These are phyloP conservation scores for Wickerhamiella azymoides DNA, from an alignment of 805 yeast species.

Conservation along the genomic window DNA sequence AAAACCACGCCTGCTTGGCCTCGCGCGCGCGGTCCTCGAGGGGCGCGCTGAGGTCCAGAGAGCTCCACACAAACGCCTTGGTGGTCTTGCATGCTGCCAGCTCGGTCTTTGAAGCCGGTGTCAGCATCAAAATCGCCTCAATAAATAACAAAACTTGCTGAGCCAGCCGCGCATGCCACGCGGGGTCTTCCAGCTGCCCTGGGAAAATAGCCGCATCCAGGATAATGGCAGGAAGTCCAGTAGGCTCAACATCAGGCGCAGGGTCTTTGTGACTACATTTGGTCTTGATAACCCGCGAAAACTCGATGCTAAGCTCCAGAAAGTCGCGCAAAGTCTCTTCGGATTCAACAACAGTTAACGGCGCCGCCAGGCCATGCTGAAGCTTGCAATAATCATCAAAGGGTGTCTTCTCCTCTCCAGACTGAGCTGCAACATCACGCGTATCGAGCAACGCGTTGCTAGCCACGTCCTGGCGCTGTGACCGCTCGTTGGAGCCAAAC, in stretches of 20 bases:
- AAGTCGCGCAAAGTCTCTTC: neutral
- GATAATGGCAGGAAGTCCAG: too few relatives aligned
- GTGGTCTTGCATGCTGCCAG: neutral
- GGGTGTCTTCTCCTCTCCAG: neutral
- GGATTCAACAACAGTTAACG: neutral
- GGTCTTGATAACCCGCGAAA: neutral
- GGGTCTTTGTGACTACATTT: too few relatives aligned
- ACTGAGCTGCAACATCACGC: too few relatives aligned
- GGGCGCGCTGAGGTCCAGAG: neutral
- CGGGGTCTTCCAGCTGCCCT: neutral
- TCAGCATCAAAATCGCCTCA: conserved; percentile 3
- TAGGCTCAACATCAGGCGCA: too few relatives aligned
- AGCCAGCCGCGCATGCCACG: neutral
- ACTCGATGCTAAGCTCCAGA: neutral
- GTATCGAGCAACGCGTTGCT: neutral
- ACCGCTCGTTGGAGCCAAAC: neutral
- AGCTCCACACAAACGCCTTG: neutral
- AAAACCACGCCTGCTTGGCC: neutral
- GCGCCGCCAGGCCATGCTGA: neutral
- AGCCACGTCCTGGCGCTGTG: neutral
- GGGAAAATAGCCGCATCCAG: neutral
- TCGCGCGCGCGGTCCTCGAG: neutral
- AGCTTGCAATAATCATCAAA: neutral
- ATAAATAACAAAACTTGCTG: conserved; percentile 5
- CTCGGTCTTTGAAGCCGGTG: neutral